Evolutionary conservation across 345 rosid genomes (phyloP), one percentile per base, ranked within the genome.

Genomic region (Punica granatum): DNA sequence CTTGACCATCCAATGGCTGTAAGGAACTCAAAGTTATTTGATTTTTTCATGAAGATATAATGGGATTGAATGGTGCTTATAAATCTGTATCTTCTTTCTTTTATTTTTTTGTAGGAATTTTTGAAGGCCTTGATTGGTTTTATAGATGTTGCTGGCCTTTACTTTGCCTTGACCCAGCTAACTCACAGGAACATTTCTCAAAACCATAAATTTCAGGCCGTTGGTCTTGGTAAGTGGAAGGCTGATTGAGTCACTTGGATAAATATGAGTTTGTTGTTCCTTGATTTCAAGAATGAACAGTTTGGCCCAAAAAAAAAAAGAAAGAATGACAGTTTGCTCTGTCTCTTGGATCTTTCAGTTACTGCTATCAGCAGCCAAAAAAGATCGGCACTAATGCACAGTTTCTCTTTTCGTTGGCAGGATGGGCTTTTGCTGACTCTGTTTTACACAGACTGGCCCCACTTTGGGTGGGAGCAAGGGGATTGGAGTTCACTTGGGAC

Each of bases 361-460:
- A 28, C 67, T 41, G 21, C 44, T 19, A 13, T 33, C 23, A 44
- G 49, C 19, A 23, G 51, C 33, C 4, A 9, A 6, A 18, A 34
- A 12, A 56, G 65, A 67, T 61, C n/a, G 21, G 28, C n/a, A 51
- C 39, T 33, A 65, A 21, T 11, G 41, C 37, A 43, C 6, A 11
- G 54, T 61, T 60, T 58, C 77, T 58, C 66, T 63, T 56, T 36
- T 10, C 64, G 44, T 71, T 82, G 71, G 65, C 79, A 93, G 97
- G 97, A 39, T 93, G 98, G 98, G 98, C 98, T 43, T 93, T 93
- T 14, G 96, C 98, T 34, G 98, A 93, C 85, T 85, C 98, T 66
- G 88, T 93, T 61, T 80, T 93, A 41, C 98, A 93, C 76, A 86
- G 91, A 78, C 79, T 90, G 76, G 98, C 97, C 65, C 96, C 96